These are phyloP conservation scores for Psilocybe mexicana DNA, from an alignment of 1,284 basidiomycete genomes.

Conservation along the genomic window DNA sequence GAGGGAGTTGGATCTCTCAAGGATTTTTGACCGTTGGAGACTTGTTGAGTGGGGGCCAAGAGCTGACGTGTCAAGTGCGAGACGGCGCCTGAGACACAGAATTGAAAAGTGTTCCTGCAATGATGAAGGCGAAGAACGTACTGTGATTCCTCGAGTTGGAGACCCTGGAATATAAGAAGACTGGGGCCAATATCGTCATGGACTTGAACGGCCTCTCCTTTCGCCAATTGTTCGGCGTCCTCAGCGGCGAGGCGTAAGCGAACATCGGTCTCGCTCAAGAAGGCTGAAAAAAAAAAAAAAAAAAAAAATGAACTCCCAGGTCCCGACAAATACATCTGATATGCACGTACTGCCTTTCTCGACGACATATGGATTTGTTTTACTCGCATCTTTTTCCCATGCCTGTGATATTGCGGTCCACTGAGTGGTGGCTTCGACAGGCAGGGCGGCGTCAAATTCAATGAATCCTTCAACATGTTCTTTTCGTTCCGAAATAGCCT, in stretches of 20 bases:
- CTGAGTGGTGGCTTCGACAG: not conserved
- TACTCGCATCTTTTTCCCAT: constrained; percentile 18
- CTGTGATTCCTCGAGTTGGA: constrained; percentile 26
- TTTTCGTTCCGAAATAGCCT: not conserved
- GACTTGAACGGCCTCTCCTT: constrained; percentile 5
- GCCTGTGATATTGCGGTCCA: constrained; percentile 15
- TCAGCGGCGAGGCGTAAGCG: constrained; percentile 21
- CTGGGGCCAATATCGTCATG: constrained; percentile 25
- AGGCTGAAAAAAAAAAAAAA: not conserved
- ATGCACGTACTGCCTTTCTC: constrained; percentile 8
- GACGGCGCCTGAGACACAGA: constrained; percentile 12
- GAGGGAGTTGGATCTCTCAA: constrained; percentile 21
- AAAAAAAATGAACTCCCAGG: not conserved
- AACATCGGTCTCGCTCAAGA: constrained; percentile 13
- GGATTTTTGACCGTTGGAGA: constrained; percentile 22
- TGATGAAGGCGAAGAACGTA: constrained; percentile 8
- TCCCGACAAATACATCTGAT: not conserved
- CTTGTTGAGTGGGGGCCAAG: constrained; percentile 23
- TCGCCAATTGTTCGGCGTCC: constrained; percentile 17
- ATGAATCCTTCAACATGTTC: constrained; percentile 15
- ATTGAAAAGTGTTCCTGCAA: not conserved
- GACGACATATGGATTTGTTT: constrained; percentile 18
- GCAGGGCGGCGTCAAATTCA: constrained; percentile 16
- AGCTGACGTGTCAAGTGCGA: constrained; percentile 13
- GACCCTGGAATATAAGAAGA: constrained; percentile 16